phyloP scores from a whole-genome alignment of 1,139 yeast genomes.

The Suhomyces taliae region DNA sequence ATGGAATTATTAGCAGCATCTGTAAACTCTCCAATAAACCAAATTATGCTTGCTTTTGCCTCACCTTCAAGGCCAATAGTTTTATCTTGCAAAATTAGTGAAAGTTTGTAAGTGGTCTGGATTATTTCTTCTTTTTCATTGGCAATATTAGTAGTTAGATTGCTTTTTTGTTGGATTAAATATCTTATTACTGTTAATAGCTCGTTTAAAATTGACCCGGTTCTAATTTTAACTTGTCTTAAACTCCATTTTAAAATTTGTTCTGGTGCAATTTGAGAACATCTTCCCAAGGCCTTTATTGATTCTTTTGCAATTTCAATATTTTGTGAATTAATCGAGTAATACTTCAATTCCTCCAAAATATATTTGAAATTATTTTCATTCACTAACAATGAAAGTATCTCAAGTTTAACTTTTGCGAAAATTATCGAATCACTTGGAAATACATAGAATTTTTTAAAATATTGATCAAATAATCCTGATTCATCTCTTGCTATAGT shows the following conservation, averaged over 20 bases:
- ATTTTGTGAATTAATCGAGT: conserved; percentile 45
- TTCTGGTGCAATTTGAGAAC: conserved; percentile 42
- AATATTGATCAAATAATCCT: conserved; percentile 45
- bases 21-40: conserved; percentile 87
- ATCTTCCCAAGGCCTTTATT: conserved; percentile 56
- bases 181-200: conserved; percentile 68
- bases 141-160: conserved; percentile 16
- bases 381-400: conserved; percentile 58
- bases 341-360: conserved; percentile 68
- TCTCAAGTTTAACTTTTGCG: conserved; percentile 59
- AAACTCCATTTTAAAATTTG: conserved; percentile 46
- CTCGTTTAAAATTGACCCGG: conserved; percentile 50
- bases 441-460: conserved; percentile 55
- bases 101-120: conserved; percentile 39
- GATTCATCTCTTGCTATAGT: conserved; percentile 38
- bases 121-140: conserved; percentile 30
- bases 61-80: conserved; percentile 34
- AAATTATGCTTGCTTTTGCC: conserved; percentile 82
- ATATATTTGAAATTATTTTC: conserved; percentile 53
- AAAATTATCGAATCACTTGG: conserved; percentile 54
- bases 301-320: conserved; percentile 49
- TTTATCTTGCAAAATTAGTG: conserved; percentile 29
- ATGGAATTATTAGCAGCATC: conserved; percentile 41
- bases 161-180: conserved; percentile 60
- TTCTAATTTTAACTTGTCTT: conserved; percentile 25